These are phyloP conservation scores for Arctium lappa DNA, from an alignment of 129 eudicot species.

Conservation along the genomic window DNA sequence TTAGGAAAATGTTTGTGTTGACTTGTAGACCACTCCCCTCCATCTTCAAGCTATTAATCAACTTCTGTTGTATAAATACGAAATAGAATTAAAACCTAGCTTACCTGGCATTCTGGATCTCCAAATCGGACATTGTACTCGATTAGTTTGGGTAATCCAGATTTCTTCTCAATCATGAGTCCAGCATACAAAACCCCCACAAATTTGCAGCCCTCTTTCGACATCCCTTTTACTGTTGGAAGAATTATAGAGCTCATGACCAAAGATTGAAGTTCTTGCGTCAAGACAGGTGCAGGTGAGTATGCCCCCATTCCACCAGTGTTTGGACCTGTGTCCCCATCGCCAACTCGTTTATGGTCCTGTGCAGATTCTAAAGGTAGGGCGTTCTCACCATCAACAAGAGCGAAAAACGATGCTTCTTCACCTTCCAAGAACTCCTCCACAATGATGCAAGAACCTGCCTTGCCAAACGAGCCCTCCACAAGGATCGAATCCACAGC, in stretches of 20 bases:
- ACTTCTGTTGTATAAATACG: not conserved
- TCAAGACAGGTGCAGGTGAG: slow-evolving; percentile 88
- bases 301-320: slow-evolving; percentile 99
- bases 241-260: slow-evolving; percentile 78
- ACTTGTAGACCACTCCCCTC: not conserved
- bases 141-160: slow-evolving; percentile 81
- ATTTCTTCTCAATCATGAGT: slow-evolving; percentile 87
- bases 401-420: slow-evolving; percentile 88
- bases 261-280: slow-evolving; percentile 66
- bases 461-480: slow-evolving; percentile 55
- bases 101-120: slow-evolving; percentile 99
- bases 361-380: slow-evolving; percentile 91
- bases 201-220: slow-evolving; percentile 81
- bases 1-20: too few relatives aligned
- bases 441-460: slow-evolving; percentile 72
- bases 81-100: slow-evolving; percentile 17
- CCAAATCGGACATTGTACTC: slow-evolving; percentile 95
- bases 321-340: slow-evolving; percentile 88
- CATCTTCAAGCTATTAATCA: not conserved
- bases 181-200: slow-evolving; percentile 95
- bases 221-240: slow-evolving; percentile 90
- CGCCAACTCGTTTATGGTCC: slow-evolving; percentile 96
- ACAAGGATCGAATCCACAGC: slow-evolving; percentile 89
- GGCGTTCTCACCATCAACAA: slow-evolving; percentile 91
- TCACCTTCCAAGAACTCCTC: slow-evolving; percentile 95